Evolutionary conservation across 2,329 filamentous ascomycete genomes (phyloP).

Genomic region (Aspergillus caelatus): DNA sequence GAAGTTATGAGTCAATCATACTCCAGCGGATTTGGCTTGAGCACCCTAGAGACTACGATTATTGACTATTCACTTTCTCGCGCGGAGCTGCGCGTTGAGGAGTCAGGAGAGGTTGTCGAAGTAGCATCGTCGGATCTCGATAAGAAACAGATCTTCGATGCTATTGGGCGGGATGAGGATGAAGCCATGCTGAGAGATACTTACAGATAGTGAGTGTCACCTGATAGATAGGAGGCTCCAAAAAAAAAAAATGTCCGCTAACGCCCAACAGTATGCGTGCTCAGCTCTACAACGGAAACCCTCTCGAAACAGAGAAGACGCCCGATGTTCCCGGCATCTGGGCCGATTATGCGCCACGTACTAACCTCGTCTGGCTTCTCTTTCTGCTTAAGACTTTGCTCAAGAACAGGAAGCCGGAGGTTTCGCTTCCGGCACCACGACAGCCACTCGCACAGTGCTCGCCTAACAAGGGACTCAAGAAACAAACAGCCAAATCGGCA

Average conservation of each 20-base stretch:
- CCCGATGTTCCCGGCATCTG: conserved; percentile 48
- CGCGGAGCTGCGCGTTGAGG: conserved; percentile 49
- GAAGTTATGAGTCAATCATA: conserved; percentile 34
- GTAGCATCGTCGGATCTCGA: conserved; percentile 47
- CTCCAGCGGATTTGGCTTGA: conserved; percentile 53
- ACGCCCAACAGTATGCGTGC: conserved; percentile 39
- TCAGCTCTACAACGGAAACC: conserved; percentile 48
- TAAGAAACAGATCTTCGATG: conserved; percentile 47
- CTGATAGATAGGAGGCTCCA: neutral
- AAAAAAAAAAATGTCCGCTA: conserved; percentile 1
- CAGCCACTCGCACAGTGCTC: conserved; percentile 37
- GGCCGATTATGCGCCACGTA: conserved; percentile 59
- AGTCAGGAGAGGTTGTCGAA: conserved; percentile 28
- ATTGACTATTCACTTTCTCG: conserved; percentile 71
- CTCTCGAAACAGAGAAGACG: conserved; percentile 41
- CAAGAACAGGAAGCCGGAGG: conserved; percentile 35
- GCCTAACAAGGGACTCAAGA: conserved; percentile 30
- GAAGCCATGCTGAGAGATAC: conserved; percentile 44
- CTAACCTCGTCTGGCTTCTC: conserved; percentile 66
- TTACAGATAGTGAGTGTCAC: conserved; percentile 42
- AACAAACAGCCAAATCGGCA: conserved; percentile 6
- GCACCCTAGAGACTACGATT: conserved; percentile 62
- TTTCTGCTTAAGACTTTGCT: conserved; percentile 63
- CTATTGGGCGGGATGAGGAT: conserved; percentile 45
- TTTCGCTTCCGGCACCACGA: conserved; percentile 19